Evolutionary conservation across 257 asterid species (phyloP), one percentile per base, ranked within the genome.

Genomic region (Solanum pimpinellifolium): DNA sequence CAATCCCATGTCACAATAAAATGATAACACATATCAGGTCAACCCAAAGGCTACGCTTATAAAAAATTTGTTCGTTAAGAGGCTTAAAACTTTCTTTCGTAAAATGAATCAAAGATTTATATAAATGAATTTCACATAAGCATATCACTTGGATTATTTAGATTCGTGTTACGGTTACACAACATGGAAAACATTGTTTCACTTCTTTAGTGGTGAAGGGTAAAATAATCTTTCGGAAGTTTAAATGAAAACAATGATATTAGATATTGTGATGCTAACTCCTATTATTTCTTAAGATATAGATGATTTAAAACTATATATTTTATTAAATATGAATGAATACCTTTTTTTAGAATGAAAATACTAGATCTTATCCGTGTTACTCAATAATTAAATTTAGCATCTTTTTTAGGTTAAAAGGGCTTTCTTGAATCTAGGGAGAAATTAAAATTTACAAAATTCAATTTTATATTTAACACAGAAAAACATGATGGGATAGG

Each of bases 1-100:
- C 12, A 21, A 23, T n/a, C 69, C 1, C 10, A 11, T 60, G 25
- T 60, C 14, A 23, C 1, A 14, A 47, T 21, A 9, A 60, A 3
- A 9, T 5, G n/a, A 13, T 2, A 23, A 10, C 0, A 4, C 12
- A 60, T 1, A 23, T 60, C 2, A 9, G 6, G 14, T 6, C 1
- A 23, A 23, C 29, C 29, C 1, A 60, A 60, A 23, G 68, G 68
- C 4, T 60, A 60, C 2, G 13, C 13, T 1, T 4, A 21, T 60
- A 29, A 21, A 5, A 13, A 60, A 11, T 60, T 60, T 21, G 12
- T 60, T 60, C 12, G 10, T 21, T 9, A 9, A 4, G 68, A 60
- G 29, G 29, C 12, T 60, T 23, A 60, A 21, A 60, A 60, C 10
- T 5, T 23, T 21, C 1, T 21, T 60, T 60, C 68, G 9, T 56